Conservation (phyloP, 768 basidiomycete species). For the Pisolithus microcarpus region DNA sequence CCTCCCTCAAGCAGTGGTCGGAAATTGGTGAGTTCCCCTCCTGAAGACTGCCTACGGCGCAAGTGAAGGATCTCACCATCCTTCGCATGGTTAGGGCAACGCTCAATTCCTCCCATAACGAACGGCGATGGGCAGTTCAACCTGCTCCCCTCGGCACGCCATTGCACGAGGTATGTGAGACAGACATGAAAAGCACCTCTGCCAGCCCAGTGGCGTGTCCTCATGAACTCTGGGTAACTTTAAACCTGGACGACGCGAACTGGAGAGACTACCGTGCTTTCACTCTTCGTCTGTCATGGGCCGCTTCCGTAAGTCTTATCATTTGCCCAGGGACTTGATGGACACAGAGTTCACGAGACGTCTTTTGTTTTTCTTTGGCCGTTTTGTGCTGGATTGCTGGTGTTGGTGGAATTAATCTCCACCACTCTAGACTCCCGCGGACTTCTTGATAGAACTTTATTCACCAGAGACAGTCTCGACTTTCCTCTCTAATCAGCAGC, state of each 20-base stretch:
- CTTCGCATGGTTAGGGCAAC: slow-evolving; percentile 30
- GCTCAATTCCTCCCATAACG: slow-evolving; percentile 27
- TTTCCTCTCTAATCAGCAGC: slow-evolving; percentile 7
- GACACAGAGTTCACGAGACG: background rate
- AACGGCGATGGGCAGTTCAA: slow-evolving; percentile 32
- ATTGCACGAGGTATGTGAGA: slow-evolving; percentile 32
- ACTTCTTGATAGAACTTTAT: slow-evolving; percentile 35
- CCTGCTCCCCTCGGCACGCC: slow-evolving; percentile 38
- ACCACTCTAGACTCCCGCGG: slow-evolving; percentile 34
- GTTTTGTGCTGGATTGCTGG: background rate
- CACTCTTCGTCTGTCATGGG: slow-evolving; percentile 50
- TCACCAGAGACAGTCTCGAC: slow-evolving; percentile 27
- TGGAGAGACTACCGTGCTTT: slow-evolving; percentile 41
- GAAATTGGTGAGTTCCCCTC: slow-evolving; percentile 23
- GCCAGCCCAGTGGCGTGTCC: slow-evolving; percentile 22
- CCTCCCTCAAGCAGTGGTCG: slow-evolving; percentile 14
- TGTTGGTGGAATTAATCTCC: background rate
- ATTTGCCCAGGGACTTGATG: background rate
- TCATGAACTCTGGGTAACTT: slow-evolving; percentile 41
- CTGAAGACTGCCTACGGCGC: slow-evolving; percentile 12
- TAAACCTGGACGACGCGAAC: slow-evolving; percentile 35
- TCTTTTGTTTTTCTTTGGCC: too few species aligned
- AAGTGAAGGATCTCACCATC: background rate
- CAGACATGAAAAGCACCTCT: slow-evolving; percentile 1
- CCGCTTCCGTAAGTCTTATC: slow-evolving; percentile 41